A percentile compares a stretch with the other conserved stretches of the same genome.
phyloP scores from a whole-genome alignment of 2,329 filamentous ascomycete species.

The Sclerotinia subarctica region DNA sequence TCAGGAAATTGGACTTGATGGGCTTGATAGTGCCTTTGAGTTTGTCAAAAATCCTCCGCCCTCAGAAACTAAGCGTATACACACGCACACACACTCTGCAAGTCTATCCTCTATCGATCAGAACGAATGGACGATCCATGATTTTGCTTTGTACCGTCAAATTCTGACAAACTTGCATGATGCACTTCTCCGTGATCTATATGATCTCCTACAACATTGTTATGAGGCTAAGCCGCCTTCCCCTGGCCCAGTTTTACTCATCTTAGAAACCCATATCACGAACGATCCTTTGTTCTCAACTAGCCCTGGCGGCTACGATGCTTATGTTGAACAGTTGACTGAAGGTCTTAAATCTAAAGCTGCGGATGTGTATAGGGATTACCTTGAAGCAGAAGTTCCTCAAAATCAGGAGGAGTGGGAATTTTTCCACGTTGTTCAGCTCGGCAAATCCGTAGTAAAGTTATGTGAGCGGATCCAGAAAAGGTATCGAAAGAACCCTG shows the following conservation, averaged over 20 bases:
- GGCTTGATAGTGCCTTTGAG: conserved; percentile 78
- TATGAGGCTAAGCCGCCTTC: conserved; percentile 86
- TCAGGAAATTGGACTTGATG: conserved; percentile 75
- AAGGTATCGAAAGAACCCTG: conserved; percentile 81
- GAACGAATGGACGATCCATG: conserved; percentile 65
- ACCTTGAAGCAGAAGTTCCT: conserved; percentile 77
- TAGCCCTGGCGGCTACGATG: conserved; percentile 64
- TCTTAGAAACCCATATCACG: conserved; percentile 80
- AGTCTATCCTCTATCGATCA: conserved; percentile 55
- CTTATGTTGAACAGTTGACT: conserved; percentile 70
- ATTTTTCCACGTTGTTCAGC: conserved; percentile 82
- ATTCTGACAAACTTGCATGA: conserved; percentile 75
- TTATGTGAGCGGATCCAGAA: conserved; percentile 88
- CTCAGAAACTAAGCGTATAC: conserved; percentile 54
- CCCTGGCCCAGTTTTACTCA: conserved; percentile 71
- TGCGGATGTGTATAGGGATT: conserved; percentile 71
- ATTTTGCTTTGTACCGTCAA: conserved; percentile 69
- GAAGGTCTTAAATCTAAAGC: conserved; percentile 72
- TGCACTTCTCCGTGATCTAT: conserved; percentile 79
- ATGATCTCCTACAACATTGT: conserved; percentile 79
- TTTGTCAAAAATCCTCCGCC: conserved; percentile 68
- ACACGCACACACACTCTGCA: conserved; percentile 37
- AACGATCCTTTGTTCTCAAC: conserved; percentile 72
- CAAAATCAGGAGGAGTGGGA: conserved; percentile 81
- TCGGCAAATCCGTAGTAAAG: conserved; percentile 82